Base-by-base conservation (phyloP, 179 eudicot species). In the Gypsophila paniculata region DNA sequence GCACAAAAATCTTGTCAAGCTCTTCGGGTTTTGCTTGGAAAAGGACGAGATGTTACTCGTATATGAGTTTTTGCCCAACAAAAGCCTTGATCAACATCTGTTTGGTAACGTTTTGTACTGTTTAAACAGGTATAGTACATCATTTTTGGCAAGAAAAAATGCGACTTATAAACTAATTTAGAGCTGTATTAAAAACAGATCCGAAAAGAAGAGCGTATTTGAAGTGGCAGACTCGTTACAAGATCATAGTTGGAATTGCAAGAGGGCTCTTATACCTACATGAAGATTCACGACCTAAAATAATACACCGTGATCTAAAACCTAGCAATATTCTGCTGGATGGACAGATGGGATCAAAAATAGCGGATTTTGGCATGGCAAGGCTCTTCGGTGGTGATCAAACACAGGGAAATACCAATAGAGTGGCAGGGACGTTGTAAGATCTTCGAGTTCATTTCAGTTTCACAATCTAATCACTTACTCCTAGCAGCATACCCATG, bases 321-420 rank as follows among this genome's bases (percentile, higher is more conserved):
- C 72, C 83, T 22, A 73, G 83, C 70, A 80, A 80, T 60, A 77
- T 76, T 62, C 69, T 80, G 61, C 58, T 76, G 26, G 83, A 80
- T 69, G 75, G 32, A 36, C 78, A 73, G 34, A 70, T 76, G 78
- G 70, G 62, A 1, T 77, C 83, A 9, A 80, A 80, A 48, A 80
- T 80, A 58, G 77, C 83, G 36, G 80, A 80, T 70, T 80, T 80
- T 65, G 83, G 80, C 42, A 76, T 80, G 83, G 83, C 83, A 5
- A 80, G 70, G 72, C 80, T 80, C 52, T 70, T 80, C 53, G 80
- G 65, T 10, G 75, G 21, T 10, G 82, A 80, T 48, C 80, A 80
- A 70, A 80, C 80, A 1, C 83, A 80, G n/a, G 83, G 77, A 1
- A 53, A 76, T 19, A 80, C 80, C 29, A 76, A 68, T 13, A 76